Evolutionary conservation across 139 green algal genomes (phyloP).

Genomic region (Chlamydomonas sphaeroides): DNA sequence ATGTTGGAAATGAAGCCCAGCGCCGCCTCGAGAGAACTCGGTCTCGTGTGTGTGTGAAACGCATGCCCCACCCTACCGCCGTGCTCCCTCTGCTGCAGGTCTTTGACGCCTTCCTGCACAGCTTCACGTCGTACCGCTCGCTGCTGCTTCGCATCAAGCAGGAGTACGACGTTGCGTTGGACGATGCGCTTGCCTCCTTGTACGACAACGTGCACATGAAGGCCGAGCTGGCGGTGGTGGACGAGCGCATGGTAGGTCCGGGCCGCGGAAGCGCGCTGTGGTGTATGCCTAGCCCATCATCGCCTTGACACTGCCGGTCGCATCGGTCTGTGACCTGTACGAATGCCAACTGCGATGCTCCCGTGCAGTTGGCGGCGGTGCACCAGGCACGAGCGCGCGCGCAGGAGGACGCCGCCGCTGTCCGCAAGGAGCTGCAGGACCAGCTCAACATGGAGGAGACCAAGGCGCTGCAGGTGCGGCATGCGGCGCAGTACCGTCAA

Average conservation of each 20-base stretch:
- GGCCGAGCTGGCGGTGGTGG: slow-evolving; percentile 56
- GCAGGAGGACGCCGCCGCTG: slow-evolving; percentile 26
- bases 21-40: too few relatives aligned
- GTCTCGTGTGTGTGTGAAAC: too few relatives aligned
- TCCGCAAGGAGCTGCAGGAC: slow-evolving; percentile 54
- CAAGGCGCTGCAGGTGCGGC: slow-evolving; percentile 37
- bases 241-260: slow-evolving; percentile 57
- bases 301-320: too few relatives aligned
- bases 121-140: slow-evolving; percentile 71
- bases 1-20: too few relatives aligned
- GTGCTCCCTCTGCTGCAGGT: slow-evolving; percentile 14
- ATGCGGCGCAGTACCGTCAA: too few relatives aligned
- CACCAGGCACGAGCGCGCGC: slow-evolving; percentile 45
- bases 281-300: too few relatives aligned
- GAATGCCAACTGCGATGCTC: too few relatives aligned
- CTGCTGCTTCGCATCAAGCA: slow-evolving; percentile 61
- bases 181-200: slow-evolving; percentile 60
- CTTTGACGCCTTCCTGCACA: slow-evolving; percentile 72
- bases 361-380: slow-evolving; percentile 9
- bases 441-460: slow-evolving; percentile 49
- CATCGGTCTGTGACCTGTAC: too few relatives aligned
- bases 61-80: background rate
- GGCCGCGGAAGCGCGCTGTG: too few relatives aligned
- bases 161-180: slow-evolving; percentile 66
- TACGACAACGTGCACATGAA: slow-evolving; percentile 73